Conservation (phyloP, 768 basidiomycete species). For the Sutorius australiensis region DNA sequence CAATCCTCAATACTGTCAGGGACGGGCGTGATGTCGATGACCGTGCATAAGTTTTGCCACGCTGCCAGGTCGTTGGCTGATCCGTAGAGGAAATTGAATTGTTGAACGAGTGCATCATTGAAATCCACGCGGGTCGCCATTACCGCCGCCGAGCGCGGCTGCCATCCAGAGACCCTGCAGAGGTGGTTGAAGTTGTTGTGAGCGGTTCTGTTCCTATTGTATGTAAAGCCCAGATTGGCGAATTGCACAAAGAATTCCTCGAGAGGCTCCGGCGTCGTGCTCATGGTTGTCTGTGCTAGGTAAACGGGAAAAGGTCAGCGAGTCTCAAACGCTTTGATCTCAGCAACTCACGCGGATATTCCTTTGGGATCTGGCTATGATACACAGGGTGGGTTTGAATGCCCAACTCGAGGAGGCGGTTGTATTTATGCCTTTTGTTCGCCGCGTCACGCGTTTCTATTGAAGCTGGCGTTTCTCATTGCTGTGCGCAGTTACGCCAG, state of each 20-base stretch:
- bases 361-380: not conserved
- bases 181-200: conserved; percentile 21
- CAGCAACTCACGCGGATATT: not conserved
- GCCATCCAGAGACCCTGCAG: conserved; percentile 2
- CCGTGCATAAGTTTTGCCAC: conserved; percentile 26
- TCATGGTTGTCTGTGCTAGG: conserved; percentile 4
- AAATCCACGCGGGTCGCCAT: not conserved
- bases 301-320: not conserved
- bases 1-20: conserved; percentile 18
- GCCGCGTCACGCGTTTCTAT: not conserved
- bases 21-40: conserved; percentile 20
- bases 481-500: conserved; percentile 9
- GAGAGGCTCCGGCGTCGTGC: conserved; percentile 11
- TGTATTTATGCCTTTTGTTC: conserved; percentile 2
- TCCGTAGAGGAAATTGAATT: conserved; percentile 28
- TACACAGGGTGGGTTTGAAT: not conserved
- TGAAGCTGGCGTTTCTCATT: conserved; percentile 2
- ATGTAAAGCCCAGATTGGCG: conserved; percentile 13
- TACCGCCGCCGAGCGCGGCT: not conserved
- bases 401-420: not conserved
- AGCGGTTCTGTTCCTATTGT: conserved; percentile 11
- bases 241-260: conserved; percentile 24
- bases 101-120: conserved; percentile 18
- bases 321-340: not conserved
- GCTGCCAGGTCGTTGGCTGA: conserved; percentile 13